Evolutionary conservation across 2,329 filamentous ascomycete species (phyloP), one percentile per base, ranked within the genome.

Genomic region (Cytospora mali): DNA sequence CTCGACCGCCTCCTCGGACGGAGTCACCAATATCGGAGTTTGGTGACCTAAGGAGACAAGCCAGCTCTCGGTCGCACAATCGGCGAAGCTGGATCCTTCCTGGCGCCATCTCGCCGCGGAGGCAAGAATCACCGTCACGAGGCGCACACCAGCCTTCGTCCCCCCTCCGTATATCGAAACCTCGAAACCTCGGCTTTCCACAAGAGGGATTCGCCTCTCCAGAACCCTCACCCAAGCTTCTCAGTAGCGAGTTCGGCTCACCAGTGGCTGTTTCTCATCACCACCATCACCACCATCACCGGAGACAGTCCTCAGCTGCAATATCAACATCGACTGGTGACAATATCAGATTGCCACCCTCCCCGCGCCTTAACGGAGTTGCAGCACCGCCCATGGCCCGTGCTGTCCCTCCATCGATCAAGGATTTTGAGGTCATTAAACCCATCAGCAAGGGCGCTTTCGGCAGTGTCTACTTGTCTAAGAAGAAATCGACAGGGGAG

Each of bases 361-460:
- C 95, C 6, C 95, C 95, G 6, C 87, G 93, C 27, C 76, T 98
- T 56, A 87, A 84, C 54, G 89, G 92, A 3, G 89, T 90, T 23
- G 88, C 86, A 63, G 85, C 88, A 46, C 91, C 93, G 31, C 91
- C 90, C 1, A 93, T 96, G 74, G 91, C 93, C 55, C 89, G 93
- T 62, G 92, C 94, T 31, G 89, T 94, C 1, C 92, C 95, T 3
- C 93, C 94, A 9, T 99, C 96, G 0, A 99, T 99, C 78, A 98
- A 98, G 71, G 95, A 99, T 72, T 99, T 99, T 69, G 95, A 99
- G 74, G 97, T 99, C 69, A 97, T 99, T 79, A 99, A 99, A 73
- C 95, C 95, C 6, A 99, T 99, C 76, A 99, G 95, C 77, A 98
- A 97, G 77, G 95, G 95, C 55, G 95, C 95, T 4, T 99, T 99